These are phyloP conservation scores for Linum trigynum DNA, from an alignment of 345 rosid genomes.

Conservation along the genomic window DNA sequence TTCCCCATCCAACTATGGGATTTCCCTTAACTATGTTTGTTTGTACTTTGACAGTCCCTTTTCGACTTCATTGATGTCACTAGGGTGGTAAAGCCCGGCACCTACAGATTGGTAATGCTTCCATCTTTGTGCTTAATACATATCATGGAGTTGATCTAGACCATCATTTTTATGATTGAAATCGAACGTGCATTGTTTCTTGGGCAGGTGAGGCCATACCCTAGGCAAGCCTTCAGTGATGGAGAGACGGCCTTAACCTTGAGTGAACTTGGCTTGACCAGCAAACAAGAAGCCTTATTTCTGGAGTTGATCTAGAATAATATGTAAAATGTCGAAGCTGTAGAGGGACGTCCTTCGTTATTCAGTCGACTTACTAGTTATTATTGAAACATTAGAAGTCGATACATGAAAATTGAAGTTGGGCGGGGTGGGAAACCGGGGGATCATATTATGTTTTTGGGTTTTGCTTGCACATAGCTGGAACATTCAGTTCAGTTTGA, in stretches of 20 bases:
- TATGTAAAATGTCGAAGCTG: not conserved
- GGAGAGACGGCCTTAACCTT: constrained; percentile 59
- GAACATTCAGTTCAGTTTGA: too few species aligned
- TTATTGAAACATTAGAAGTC: not conserved
- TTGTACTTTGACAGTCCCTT: constrained; percentile 52
- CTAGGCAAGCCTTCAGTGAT: constrained; percentile 80
- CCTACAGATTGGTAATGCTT: constrained; percentile 77
- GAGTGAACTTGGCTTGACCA: constrained; percentile 78
- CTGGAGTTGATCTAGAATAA: constrained; percentile 60
- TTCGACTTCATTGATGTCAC: constrained; percentile 89
- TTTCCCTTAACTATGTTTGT: constrained; percentile 5
- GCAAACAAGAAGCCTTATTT: constrained; percentile 94
- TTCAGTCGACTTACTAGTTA: not conserved
- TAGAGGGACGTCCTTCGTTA: not conserved
- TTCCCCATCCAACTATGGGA: not conserved
- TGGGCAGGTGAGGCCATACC: constrained; percentile 93
- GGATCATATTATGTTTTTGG: not conserved
- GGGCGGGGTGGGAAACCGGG: not conserved
- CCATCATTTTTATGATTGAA: not conserved
- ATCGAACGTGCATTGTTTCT: not conserved
- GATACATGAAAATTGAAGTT: not conserved
- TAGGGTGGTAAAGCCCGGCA: constrained; percentile 76
- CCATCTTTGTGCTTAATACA: not conserved
- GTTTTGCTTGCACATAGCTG: not conserved
- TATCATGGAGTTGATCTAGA: not conserved